Conservation (phyloP, 1,284 basidiomycete genomes). For the Athelia sp. region DNA sequence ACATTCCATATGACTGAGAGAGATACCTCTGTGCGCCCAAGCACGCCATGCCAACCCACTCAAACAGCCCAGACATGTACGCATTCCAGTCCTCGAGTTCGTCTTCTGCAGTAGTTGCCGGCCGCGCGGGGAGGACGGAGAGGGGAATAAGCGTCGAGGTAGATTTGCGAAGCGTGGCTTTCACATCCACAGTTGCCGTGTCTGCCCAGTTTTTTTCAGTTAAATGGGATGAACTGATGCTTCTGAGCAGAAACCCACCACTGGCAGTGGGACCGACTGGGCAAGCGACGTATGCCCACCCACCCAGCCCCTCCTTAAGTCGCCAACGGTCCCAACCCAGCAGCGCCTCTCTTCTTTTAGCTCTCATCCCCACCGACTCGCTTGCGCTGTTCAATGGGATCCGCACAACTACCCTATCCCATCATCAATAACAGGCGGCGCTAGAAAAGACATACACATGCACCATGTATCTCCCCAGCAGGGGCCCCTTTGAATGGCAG, state of each 20-base stretch:
- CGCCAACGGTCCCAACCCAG: constrained; percentile 35
- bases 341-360: constrained; percentile 30
- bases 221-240: too few relatives aligned
- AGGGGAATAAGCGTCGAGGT: constrained; percentile 25
- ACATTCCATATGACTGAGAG: not conserved
- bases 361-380: constrained; percentile 25
- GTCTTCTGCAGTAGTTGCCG: constrained; percentile 20
- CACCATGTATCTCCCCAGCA: constrained; percentile 43
- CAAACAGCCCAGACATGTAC: constrained; percentile 43
- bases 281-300: constrained; percentile 28
- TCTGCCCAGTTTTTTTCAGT: too few relatives aligned
- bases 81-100: constrained; percentile 44
- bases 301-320: constrained; percentile 23
- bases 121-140: constrained; percentile 19
- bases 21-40: constrained; percentile 37
- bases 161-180: constrained; percentile 21
- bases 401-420: constrained; percentile 33
- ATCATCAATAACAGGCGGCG: constrained; percentile 4
- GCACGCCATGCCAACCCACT: constrained; percentile 68
- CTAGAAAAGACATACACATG: constrained; percentile 11
- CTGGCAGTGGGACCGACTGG: too few relatives aligned
- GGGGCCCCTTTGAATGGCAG: constrained; percentile 38
- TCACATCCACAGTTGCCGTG: constrained; percentile 7
- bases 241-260: not conserved
- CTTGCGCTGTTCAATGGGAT: constrained; percentile 33